Base-by-base conservation (phyloP, 495 filamentous ascomycete species). In the Apodospora peruviana region DNA sequence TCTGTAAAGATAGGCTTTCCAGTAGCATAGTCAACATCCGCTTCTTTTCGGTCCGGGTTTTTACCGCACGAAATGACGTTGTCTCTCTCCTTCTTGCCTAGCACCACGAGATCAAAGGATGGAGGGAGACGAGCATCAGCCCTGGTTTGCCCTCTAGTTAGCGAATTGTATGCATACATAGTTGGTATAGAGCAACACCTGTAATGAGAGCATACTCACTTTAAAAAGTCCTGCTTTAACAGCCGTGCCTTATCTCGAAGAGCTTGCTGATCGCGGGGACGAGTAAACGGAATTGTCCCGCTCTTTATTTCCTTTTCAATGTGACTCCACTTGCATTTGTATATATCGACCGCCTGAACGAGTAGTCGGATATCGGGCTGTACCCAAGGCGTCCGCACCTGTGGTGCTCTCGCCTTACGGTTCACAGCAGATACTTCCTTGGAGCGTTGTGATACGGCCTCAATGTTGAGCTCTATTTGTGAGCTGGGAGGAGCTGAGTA, bases 171-270 rank as follows among this genome's bases (percentile, higher is more conserved):
- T 18, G 20, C 5, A 35, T 11, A 10, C 19, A 2, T n/a, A 3
- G 12, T 10, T 11, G 7, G 23, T 7, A 19, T 21, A 5, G 37
- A 12, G 17, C n/a, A 36, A 12, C 11, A 11, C 19, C 20, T 9
- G 5, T 3, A n/a, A 35, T 5, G n/a, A 35, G 8, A 10, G 17
- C 39, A 20, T 10, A 70, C 75, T 61, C 66, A 82, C 76, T 77
- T 79, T 4, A 85, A 61, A 46, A 70, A 80, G 47, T 73, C 73
- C 29, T 78, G 72, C 55, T 84, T 85, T 45, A 86, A 57, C 47
- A 83, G 73, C 8, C 81, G 70, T 38, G 80, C 84, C 61, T 85
- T 87, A 66, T 87, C 83, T 24, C 83, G 84, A 17, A 86, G 59
- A 19, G 73, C 75, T 39, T 83, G 80, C 53, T 85, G 81, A 54